These are phyloP conservation scores for Paragyromitra xinjiangensis DNA, from an alignment of 495 filamentous ascomycete genomes.

Conservation along the genomic window DNA sequence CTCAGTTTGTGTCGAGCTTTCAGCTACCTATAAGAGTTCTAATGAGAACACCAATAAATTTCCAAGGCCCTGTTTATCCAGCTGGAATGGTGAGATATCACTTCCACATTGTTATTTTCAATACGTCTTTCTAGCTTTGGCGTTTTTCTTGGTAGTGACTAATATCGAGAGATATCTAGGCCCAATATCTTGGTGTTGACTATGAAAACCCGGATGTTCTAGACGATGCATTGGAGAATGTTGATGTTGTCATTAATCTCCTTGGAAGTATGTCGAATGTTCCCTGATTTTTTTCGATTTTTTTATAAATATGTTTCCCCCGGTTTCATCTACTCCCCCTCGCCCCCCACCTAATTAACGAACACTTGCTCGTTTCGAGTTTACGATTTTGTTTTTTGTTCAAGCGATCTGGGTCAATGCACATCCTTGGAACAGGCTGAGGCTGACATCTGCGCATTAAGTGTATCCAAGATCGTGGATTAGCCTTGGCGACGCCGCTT, in stretches of 20 bases:
- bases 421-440: constrained; percentile 26
- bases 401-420: constrained; percentile 44
- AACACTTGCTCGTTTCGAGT: constrained; percentile 24
- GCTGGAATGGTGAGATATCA: constrained; percentile 38
- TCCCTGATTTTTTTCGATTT: constrained; percentile 8
- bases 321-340: constrained; percentile 24
- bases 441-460: constrained; percentile 55
- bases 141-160: constrained; percentile 18
- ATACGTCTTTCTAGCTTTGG: background rate
- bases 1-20: constrained; percentile 41
- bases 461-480: constrained; percentile 51
- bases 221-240: constrained; percentile 40
- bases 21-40: constrained; percentile 51
- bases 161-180: constrained; percentile 22
- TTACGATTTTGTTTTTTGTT: constrained; percentile 27
- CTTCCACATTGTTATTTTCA: constrained; percentile 7
- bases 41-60: constrained; percentile 38
- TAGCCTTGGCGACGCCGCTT: constrained; percentile 51
- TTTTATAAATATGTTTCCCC: constrained; percentile 12
- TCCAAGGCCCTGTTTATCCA: constrained; percentile 32
- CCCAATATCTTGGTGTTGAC: constrained; percentile 47
- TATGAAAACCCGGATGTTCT: constrained; percentile 43
- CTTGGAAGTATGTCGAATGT: constrained; percentile 46
- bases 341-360: background rate
- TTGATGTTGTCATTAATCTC: constrained; percentile 51